Conservation (phyloP, 2,329 filamentous ascomycete species). For the Sarocladiaceae sp. region DNA sequence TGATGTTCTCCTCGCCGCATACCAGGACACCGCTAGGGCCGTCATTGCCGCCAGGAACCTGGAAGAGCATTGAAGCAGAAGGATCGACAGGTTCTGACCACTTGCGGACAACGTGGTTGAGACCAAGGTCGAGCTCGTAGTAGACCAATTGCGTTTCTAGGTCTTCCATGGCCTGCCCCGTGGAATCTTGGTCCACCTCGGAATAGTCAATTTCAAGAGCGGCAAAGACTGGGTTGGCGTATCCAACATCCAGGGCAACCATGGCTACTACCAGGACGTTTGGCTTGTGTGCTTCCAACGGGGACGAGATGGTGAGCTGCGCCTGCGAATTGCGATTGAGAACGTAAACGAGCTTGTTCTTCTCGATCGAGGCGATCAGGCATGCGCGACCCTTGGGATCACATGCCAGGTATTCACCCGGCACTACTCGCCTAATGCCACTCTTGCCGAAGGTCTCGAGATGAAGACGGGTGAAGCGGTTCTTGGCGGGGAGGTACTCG, state of each 20-base stretch:
- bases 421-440: conserved; percentile 84
- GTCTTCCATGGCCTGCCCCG: conserved; percentile 73
- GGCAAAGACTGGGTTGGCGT: conserved; percentile 95
- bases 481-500: conserved; percentile 82
- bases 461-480: conserved; percentile 82
- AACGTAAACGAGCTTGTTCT: conserved; percentile 99
- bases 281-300: conserved; percentile 89
- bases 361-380: conserved; percentile 88
- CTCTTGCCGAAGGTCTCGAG: conserved; percentile 98
- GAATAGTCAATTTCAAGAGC: conserved; percentile 90
- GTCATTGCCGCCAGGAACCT: conserved; percentile 88
- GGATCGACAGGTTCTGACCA: conserved; percentile 94
- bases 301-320: conserved; percentile 93
- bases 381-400: conserved; percentile 95
- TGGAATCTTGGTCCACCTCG: conserved; percentile 84
- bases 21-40: conserved; percentile 93
- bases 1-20: conserved; percentile 89
- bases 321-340: conserved; percentile 92
- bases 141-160: conserved; percentile 90
- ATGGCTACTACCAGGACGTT: conserved; percentile 86
- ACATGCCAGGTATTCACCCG: conserved; percentile 90
- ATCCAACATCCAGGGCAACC: conserved; percentile 86
- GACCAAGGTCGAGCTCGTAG: conserved; percentile 91
- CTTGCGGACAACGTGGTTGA: conserved; percentile 95
- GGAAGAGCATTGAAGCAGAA: conserved; percentile 83